A percentile compares a stretch with the other conserved stretches of the same genome.
Evolutionary conservation across 73 alveolate species (phyloP).

Genomic region (Paraurostyla sp.): DNA sequence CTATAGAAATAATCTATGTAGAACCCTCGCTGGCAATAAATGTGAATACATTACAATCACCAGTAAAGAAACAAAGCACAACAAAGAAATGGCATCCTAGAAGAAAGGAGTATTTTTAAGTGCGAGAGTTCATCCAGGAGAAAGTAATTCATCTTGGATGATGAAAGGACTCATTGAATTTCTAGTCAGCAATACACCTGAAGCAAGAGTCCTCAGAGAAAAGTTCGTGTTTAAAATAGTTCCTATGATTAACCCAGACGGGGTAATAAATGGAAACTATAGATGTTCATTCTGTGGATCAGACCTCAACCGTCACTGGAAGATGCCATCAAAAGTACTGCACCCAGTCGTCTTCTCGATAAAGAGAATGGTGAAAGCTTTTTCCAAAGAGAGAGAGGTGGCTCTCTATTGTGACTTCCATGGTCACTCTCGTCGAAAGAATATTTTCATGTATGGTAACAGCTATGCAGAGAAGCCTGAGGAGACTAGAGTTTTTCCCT

Average conservation of each 20-base stretch:
- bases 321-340: slow-evolving; percentile 80
- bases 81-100: not conserved
- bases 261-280: slow-evolving; percentile 86
- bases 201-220: slow-evolving; percentile 85
- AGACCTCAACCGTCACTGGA: slow-evolving; percentile 87
- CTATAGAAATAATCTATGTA: slow-evolving; percentile 49
- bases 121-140: slow-evolving; percentile 99
- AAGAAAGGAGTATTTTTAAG: slow-evolving; percentile 82
- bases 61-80: slow-evolving; percentile 61
- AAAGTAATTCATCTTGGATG: slow-evolving; percentile 95
- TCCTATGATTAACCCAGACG: slow-evolving; percentile 92
- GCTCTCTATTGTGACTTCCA: slow-evolving; percentile 85
- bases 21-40: slow-evolving; percentile 69
- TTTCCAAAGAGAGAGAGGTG: slow-evolving; percentile 79
- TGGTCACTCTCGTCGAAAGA: slow-evolving; percentile 86
- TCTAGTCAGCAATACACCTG: slow-evolving; percentile 70
- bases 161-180: slow-evolving; percentile 95
- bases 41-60: slow-evolving; percentile 83
- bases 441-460: slow-evolving; percentile 86
- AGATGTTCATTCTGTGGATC: slow-evolving; percentile 86
- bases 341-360: slow-evolving; percentile 87
- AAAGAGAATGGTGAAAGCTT: slow-evolving; percentile 80
- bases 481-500: slow-evolving; percentile 84
- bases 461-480: slow-evolving; percentile 77
- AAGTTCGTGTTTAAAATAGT: slow-evolving; percentile 92